Evolutionary conservation across 306 rosid species (phyloP), one percentile per base, ranked within the genome.

Genomic region (Psophocarpus tetragonolobus): DNA sequence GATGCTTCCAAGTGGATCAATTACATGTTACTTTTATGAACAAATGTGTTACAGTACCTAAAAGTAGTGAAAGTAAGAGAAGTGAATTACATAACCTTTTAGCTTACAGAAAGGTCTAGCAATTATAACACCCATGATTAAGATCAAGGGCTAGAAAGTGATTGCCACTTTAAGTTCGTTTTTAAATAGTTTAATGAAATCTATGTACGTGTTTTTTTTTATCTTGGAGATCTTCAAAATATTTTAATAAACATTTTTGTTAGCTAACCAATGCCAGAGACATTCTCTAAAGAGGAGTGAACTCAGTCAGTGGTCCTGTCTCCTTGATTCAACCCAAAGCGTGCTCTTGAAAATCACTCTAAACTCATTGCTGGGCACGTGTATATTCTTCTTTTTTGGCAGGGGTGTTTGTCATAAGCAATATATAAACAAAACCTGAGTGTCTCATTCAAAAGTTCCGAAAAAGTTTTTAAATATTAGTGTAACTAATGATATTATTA

Each of bases 251-350:
- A 33, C 6, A 3, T 50, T 38, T 45, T 76, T 36, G 63, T 87
- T 78, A 77, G 83, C 58, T 79, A 87, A 89, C 82, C 88, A 89
- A 92, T 79, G 93, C 77, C 69, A 80, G 84, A 83, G 91, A 91
- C 99, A 92, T 95, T 95, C 99, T 85, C 89, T 90, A 81, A 80
- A 87, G 85, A 84, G 20, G 77, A 84, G 91, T 75, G 92, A 88
- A 83, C 83, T 79, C 2, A 88, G 85, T 82, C 92, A 85, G 97
- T 92, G 96, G 99, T 86, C 85, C 90, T 88, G 99, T 92, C 96
- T 92, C 99, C 94, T 92, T 91, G 97, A 89, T 87, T 91, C 97
- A 88, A 91, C 73, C 99, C 97, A 86, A 92, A 90, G 99, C 99
- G 96, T 95, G 99, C 99, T 80, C 95, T 92, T 81, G 91, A 89